These are phyloP conservation scores for Exutisphaerella laricina DNA, from an alignment of 2,329 filamentous ascomycete genomes.

Conservation along the genomic window DNA sequence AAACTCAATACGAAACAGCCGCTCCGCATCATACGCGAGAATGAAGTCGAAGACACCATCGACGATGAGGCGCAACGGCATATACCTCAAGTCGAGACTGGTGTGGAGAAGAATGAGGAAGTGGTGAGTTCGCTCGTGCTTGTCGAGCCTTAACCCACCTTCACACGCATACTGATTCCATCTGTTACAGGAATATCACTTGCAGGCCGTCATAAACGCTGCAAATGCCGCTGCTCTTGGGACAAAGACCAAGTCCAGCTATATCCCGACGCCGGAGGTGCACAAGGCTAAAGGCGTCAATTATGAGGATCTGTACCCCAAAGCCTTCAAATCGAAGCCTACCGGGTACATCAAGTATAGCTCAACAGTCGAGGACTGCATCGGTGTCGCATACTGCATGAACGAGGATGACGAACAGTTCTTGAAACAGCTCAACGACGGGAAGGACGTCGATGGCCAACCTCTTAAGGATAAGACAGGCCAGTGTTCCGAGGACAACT, in stretches of 20 bases:
- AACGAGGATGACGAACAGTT: constrained; percentile 82
- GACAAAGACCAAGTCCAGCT: constrained; percentile 51
- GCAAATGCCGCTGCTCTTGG: constrained; percentile 50
- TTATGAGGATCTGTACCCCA: constrained; percentile 85
- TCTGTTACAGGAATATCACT: constrained; percentile 74
- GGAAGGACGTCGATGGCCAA: constrained; percentile 49
- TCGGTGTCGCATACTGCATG: constrained; percentile 90
- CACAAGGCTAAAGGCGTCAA: constrained; percentile 57
- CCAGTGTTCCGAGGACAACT: constrained; percentile 81
- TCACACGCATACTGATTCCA: too few species aligned
- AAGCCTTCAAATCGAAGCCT: constrained; percentile 73
- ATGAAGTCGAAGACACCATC: constrained; percentile 75
- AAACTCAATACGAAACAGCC: constrained; percentile 90
- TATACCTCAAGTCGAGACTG: constrained; percentile 81
- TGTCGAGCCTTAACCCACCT: too few species aligned
- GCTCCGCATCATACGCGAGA: constrained; percentile 79
- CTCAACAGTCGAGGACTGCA: constrained; percentile 93
- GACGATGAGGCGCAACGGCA: constrained; percentile 80
- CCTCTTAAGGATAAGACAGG: constrained; percentile 35
- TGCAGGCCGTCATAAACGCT: constrained; percentile 75
- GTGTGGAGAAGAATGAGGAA: constrained; percentile 95
- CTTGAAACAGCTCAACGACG: constrained; percentile 76
- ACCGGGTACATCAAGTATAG: constrained; percentile 96
- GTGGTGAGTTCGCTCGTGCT: constrained; percentile 62
- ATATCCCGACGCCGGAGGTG: constrained; percentile 64